These are phyloP conservation scores for Podochytrium sp. DNA, from an alignment of 192 early-diverging fungal genomes.

Conservation along the genomic window DNA sequence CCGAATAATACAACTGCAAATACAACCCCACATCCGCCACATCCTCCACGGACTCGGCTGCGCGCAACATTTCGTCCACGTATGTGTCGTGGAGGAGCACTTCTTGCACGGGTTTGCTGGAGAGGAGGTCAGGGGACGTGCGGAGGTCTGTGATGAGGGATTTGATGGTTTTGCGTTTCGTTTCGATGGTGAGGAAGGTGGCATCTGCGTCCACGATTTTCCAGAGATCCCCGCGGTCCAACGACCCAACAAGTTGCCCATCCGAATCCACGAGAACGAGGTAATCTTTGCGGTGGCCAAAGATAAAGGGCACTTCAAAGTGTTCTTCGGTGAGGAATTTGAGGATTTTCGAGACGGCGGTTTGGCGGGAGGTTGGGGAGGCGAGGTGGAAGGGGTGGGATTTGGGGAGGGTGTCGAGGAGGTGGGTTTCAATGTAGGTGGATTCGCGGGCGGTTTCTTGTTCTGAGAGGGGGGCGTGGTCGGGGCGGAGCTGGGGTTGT, in stretches of 20 bases:
- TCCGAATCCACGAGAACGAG: slow-evolving; percentile 81
- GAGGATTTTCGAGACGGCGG: slow-evolving; percentile 58
- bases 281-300: slow-evolving; percentile 84
- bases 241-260: slow-evolving; percentile 78
- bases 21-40: slow-evolving; percentile 49
- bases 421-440: slow-evolving; percentile 26
- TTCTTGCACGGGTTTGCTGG: neutral
- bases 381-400: neutral
- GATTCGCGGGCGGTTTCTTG: slow-evolving; percentile 47
- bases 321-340: slow-evolving; percentile 68
- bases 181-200: slow-evolving; percentile 73
- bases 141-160: slow-evolving; percentile 46
- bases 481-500: slow-evolving; percentile 37
- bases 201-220: slow-evolving; percentile 83
- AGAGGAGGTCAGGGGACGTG: slow-evolving; percentile 47
- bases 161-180: slow-evolving; percentile 46
- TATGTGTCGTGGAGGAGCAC: slow-evolving; percentile 51
- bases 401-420: slow-evolving; percentile 10
- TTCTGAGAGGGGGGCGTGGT: slow-evolving; percentile 32
- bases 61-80: slow-evolving; percentile 41
- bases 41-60: slow-evolving; percentile 44
- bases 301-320: slow-evolving; percentile 90
- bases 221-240: slow-evolving; percentile 81
- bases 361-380: neutral
- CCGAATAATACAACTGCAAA: slow-evolving; percentile 51